phyloP scores from a whole-genome alignment of 2,329 filamentous ascomycete species.

The Paraphaeosphaeria minitans region DNA sequence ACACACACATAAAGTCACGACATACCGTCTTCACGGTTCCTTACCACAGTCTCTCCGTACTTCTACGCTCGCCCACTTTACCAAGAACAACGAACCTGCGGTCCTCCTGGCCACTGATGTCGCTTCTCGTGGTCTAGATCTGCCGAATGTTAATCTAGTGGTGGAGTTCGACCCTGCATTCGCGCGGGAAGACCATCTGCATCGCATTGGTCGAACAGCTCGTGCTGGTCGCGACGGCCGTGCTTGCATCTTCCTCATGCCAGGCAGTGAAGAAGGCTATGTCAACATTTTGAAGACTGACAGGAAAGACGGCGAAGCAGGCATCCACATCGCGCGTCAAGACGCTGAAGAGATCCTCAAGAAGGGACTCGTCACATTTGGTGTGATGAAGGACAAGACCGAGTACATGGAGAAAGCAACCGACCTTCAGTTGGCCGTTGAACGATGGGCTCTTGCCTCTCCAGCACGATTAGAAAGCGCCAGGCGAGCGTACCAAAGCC shows the following conservation, averaged over 20 bases:
- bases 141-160: constrained; percentile 92
- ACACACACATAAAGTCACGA: constrained; percentile 74
- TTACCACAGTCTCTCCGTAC: constrained; percentile 87
- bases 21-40: constrained; percentile 91
- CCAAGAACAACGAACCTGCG: constrained; percentile 72
- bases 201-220: constrained; percentile 92
- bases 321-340: constrained; percentile 61
- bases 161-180: constrained; percentile 97
- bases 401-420: constrained; percentile 71
- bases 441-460: constrained; percentile 68
- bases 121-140: constrained; percentile 90
- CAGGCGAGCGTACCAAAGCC: constrained; percentile 84
- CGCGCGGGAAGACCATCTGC: constrained; percentile 88
- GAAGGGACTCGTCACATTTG: constrained; percentile 61
- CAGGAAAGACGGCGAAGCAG: constrained; percentile 65
- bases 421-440: constrained; percentile 68
- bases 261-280: constrained; percentile 91
- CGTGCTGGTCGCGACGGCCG: constrained; percentile 88
- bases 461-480: constrained; percentile 77
- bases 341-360: constrained; percentile 70
- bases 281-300: constrained; percentile 76
- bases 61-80: constrained; percentile 81
- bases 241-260: constrained; percentile 86
- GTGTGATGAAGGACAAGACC: constrained; percentile 45
- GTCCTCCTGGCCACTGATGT: constrained; percentile 95